Conservation (phyloP, 2,329 filamentous ascomycete genomes). For the Thermoascus crustaceus region DNA sequence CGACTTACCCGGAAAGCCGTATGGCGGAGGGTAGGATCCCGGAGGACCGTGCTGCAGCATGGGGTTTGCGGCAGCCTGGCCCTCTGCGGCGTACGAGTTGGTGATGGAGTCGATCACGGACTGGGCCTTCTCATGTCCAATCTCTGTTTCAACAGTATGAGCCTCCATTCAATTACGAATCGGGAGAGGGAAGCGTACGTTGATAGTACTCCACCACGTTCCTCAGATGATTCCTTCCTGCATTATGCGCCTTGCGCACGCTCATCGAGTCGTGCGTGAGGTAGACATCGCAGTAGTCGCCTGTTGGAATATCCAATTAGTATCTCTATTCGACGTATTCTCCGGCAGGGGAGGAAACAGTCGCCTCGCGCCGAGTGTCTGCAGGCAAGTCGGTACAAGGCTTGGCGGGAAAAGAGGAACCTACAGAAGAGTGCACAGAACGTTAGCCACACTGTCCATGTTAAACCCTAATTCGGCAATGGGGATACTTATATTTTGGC, state of each 20-base stretch:
- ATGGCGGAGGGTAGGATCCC: slow-evolving; percentile 44
- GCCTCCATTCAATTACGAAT: neutral
- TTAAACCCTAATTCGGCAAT: slow-evolving; percentile 6
- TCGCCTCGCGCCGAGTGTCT: slow-evolving; percentile 9
- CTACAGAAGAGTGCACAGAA: slow-evolving; percentile 60
- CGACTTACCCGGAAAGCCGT: slow-evolving; percentile 55
- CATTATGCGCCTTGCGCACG: slow-evolving; percentile 97
- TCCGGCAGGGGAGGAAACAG: slow-evolving; percentile 4
- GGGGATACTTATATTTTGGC: slow-evolving; percentile 69
- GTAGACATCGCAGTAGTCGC: slow-evolving; percentile 99
- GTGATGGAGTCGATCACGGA: slow-evolving; percentile 98
- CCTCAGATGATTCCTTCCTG: slow-evolving; percentile 87
- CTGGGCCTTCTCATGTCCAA: slow-evolving; percentile 96
- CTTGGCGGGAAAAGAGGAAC: slow-evolving; percentile 19
- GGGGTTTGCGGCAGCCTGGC: slow-evolving; percentile 76
- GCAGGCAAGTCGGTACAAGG: slow-evolving; percentile 5
- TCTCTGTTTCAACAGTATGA: slow-evolving; percentile 51
- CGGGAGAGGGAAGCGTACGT: slow-evolving; percentile 46
- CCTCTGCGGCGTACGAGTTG: slow-evolving; percentile 87
- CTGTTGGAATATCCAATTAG: slow-evolving; percentile 25
- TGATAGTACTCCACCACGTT: slow-evolving; percentile 99
- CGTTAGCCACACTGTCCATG: slow-evolving; percentile 27
- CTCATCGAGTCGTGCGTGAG: slow-evolving; percentile 99
- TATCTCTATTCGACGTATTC: slow-evolving; percentile 5
- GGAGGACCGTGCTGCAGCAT: slow-evolving; percentile 61